phyloP scores from a whole-genome alignment of 495 filamentous ascomycete genomes.

The Hypoxylon subgilvum region DNA sequence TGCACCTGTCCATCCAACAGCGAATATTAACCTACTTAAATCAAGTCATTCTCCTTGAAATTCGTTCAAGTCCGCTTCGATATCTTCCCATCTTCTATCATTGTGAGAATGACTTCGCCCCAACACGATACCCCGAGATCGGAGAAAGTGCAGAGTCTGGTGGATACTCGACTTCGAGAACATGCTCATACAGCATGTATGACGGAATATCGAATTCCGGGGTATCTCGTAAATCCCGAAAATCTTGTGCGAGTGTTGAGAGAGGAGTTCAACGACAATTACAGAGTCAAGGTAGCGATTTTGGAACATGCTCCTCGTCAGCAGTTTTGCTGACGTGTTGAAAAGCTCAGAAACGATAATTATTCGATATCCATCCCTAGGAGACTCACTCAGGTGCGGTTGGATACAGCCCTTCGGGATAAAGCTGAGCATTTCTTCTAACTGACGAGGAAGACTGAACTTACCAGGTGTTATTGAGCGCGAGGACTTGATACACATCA shows the following conservation, averaged over 20 bases:
- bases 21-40: too few species aligned
- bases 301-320: background rate
- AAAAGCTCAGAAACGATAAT: slow-evolving; percentile 22
- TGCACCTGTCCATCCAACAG: too few species aligned
- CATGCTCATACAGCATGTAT: background rate
- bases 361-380: slow-evolving; percentile 14
- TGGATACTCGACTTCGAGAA: too few species aligned
- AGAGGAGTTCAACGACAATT: slow-evolving; percentile 1
- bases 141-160: background rate
- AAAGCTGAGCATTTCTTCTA: background rate
- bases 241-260: slow-evolving; percentile 4
- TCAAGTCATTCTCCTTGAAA: too few species aligned
- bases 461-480: background rate
- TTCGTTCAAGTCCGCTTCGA: too few species aligned
- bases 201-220: slow-evolving; percentile 10
- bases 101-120: too few species aligned
- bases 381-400: slow-evolving; percentile 13
- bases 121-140: background rate
- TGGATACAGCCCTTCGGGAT: background rate
- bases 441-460: slow-evolving; percentile 11
- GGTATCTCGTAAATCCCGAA: slow-evolving; percentile 12
- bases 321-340: background rate
- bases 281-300: slow-evolving; percentile 20
- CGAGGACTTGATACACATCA: too few species aligned
- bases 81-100: too few species aligned